Evolutionary conservation across 208 protist species (phyloP), one percentile per base, ranked within the genome.

Genomic region (Trypanosoma melophagium): DNA sequence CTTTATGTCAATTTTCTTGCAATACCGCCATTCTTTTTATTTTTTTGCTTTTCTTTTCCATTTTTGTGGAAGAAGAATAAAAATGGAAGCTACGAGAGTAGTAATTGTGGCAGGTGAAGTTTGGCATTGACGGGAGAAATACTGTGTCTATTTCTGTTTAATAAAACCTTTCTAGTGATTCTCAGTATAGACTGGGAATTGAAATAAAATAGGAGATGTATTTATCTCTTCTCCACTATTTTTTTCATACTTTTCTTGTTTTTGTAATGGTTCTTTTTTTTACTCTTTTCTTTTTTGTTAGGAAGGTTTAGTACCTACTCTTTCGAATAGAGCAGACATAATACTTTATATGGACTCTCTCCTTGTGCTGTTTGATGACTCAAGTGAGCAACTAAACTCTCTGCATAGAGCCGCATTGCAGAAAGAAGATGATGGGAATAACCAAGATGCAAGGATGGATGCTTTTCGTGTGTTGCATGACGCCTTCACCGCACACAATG

Each of bases 401-500:
- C 60, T 51, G 17, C 66, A 73, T 42, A 52, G 66, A 1, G 10
- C 38, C 9, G 17, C 25, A 14, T 3, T 31, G 5, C 16, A 24
- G 13, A 21, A 61, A 19, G 25, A 21, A 12, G 53, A 65, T 31
- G 59, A 25, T 12, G 40, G 3, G 16, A 17, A 38, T 7, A 51
- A 73, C 3, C 14, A 24, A 28, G 53, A 62, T 1, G 35, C 41
- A 3, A 66, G 47, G 14, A 52, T 66, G 41, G 68, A 73, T 60
- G 68, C 50, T 22, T 41, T 73, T 28, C 60, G 68, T 42, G 60
- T 45, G 2, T 51, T 73, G 19, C 68, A 73, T 42, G 51, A 66
- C 35, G 58, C 49, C 25, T 73, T 73, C 28, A 24, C 47, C 10
- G 45, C 41, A 9, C 68, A 73, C 41, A 66, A 50, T 2, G 68